Evolutionary conservation across 2,329 filamentous ascomycete genomes (phyloP).

Genomic region (Alternaria longipes): DNA sequence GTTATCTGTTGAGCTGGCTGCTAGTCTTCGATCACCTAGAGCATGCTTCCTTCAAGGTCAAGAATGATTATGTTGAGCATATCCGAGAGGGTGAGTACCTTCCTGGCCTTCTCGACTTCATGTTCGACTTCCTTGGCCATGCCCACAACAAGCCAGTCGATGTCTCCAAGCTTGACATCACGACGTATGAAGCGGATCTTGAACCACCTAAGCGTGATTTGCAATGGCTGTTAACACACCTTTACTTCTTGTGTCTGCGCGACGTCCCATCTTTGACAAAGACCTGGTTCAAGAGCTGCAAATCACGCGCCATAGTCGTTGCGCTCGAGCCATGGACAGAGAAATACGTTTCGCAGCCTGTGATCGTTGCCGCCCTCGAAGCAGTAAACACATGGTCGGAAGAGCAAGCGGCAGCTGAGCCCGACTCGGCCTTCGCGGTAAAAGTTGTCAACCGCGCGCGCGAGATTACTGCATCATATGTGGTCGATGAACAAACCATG

Average conservation of each 20-base stretch:
- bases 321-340: slow-evolving; percentile 86
- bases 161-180: slow-evolving; percentile 74
- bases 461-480: slow-evolving; percentile 85
- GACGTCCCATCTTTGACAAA: slow-evolving; percentile 82
- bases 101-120: slow-evolving; percentile 75
- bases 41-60: slow-evolving; percentile 81
- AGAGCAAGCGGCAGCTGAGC: slow-evolving; percentile 48
- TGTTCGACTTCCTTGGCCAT: slow-evolving; percentile 85
- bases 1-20: slow-evolving; percentile 89
- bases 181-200: slow-evolving; percentile 66
- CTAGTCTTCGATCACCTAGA: slow-evolving; percentile 87
- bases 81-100: slow-evolving; percentile 79
- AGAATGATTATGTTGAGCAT: slow-evolving; percentile 79
- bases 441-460: slow-evolving; percentile 75
- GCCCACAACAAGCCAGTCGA: slow-evolving; percentile 75
- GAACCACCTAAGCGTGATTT: slow-evolving; percentile 76
- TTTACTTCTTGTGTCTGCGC: slow-evolving; percentile 84
- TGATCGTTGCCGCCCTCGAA: slow-evolving; percentile 71
- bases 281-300: slow-evolving; percentile 83
- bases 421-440: slow-evolving; percentile 65
- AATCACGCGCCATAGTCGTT: slow-evolving; percentile 78
- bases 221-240: slow-evolving; percentile 83
- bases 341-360: slow-evolving; percentile 76
- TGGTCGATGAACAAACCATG: slow-evolving; percentile 86
- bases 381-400: slow-evolving; percentile 74